Evolutionary conservation across 768 basidiomycete species (phyloP).

Genomic region (Lepiota brunneoincarnata): DNA sequence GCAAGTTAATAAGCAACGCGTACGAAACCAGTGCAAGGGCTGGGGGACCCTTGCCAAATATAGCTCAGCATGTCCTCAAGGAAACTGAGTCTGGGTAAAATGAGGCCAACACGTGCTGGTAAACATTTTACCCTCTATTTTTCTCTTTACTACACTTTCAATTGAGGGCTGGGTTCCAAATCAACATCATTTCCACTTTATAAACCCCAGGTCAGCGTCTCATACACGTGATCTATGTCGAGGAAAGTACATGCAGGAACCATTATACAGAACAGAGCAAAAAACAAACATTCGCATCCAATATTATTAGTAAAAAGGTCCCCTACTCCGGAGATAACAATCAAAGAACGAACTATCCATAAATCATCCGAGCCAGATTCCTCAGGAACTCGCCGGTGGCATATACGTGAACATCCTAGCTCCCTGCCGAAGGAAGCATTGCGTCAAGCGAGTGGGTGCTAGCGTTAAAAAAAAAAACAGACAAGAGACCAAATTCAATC

Average conservation of each 20-base stretch:
- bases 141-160: background rate
- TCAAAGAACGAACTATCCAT: background rate
- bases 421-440: slow-evolving; percentile 52
- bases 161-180: background rate
- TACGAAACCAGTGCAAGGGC: slow-evolving; percentile 5
- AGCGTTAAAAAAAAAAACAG: slow-evolving; percentile 6
- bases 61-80: background rate
- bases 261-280: too few species aligned
- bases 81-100: background rate
- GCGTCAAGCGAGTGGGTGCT: slow-evolving; percentile 50
- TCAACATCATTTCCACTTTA: background rate
- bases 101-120: slow-evolving; percentile 4
- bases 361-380: background rate
- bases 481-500: background rate
- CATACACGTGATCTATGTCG: too few species aligned
- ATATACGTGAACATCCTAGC: slow-evolving; percentile 46
- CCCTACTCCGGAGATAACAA: background rate
- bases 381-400: slow-evolving; percentile 9
- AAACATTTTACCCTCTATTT: background rate
- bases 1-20: slow-evolving; percentile 23
- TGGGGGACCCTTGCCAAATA: slow-evolving; percentile 8
- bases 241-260: too few species aligned
- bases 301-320: too few species aligned
- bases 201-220: too few species aligned
- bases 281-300: too few species aligned